Evolutionary conservation across 768 basidiomycete species (phyloP), one percentile per base, ranked within the genome.

Genomic region (Psilocybe azurescens): DNA sequence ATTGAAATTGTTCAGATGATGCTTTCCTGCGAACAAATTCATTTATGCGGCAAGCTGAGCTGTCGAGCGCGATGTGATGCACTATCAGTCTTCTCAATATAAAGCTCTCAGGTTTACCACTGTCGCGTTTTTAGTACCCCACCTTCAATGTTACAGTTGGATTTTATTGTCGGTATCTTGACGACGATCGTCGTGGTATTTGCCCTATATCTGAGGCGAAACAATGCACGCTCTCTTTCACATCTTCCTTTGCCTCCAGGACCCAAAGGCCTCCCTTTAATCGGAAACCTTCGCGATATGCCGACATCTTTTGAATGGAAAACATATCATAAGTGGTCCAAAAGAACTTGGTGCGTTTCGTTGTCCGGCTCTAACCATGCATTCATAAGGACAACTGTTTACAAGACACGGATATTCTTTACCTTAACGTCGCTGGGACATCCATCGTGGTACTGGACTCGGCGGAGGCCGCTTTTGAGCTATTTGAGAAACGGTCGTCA

Each of bases 201-300:
- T 24, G 2, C 2, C 24, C 24, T 24, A 24, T 24, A 24, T 24
- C 24, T 24, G 24, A 24, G 24, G 24, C 24, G 24, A 24, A 24
- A 24, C 24, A 24, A 24, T 24, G 24, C 24, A 24, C 24, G 24
- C 24, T 24, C 24, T 48, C 30, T 53, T 9, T 71, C 74, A 3
- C 72, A 33, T 8, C 52, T 53, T 30, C 52, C 56, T 28, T 46
- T 49, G 1, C 56, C 56, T n/a, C 56, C 56, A 1, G 56, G 56
- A 32, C 56, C 56, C 2, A 58, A 58, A 28, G 48, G 48, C 24
- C 32, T 24, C 28, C 56, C 56, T 33, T 6, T 58, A 10, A 24
- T 58, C 10, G 55, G 55, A 10, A 56, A 41, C 16, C 47, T 58
- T 30, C 32, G 47, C 8, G 56, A 58, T 36, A 30, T 48, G 20